Conservation (phyloP, 2,329 filamentous ascomycete genomes). For the Macroventuria anomochaeta region DNA sequence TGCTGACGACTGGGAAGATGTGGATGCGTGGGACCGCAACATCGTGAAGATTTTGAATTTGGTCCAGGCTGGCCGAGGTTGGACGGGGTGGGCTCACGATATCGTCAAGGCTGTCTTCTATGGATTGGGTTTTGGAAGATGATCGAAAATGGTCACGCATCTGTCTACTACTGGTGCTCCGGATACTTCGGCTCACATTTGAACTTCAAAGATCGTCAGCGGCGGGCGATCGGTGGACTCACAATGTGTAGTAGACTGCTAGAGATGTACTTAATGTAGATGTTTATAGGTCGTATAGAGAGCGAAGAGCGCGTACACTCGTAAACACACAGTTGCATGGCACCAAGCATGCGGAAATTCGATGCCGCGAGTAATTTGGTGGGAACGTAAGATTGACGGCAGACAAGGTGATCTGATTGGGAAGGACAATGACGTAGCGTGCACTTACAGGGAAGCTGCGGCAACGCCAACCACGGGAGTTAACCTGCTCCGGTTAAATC, state of each 20-base stretch:
- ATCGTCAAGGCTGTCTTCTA: conserved; percentile 43
- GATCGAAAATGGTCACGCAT: conserved; percentile 9
- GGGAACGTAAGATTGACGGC: not conserved
- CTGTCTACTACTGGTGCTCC: not conserved
- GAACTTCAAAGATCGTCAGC: not conserved
- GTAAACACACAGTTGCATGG: conserved; percentile 11
- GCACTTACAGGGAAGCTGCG: conserved; percentile 9
- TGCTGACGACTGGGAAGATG: conserved; percentile 63
- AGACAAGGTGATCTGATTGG: not conserved
- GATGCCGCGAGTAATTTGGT: conserved; percentile 1
- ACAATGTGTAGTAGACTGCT: not conserved
- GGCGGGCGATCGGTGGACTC: not conserved
- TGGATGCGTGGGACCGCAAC: conserved; percentile 63
- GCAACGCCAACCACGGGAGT: conserved; percentile 11
- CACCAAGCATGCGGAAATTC: conserved; percentile 14
- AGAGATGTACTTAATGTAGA: not conserved
- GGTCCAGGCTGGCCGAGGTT: conserved; percentile 59
- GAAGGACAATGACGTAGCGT: conserved; percentile 10
- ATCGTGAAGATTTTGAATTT: conserved; percentile 63
- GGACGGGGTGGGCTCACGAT: conserved; percentile 58
- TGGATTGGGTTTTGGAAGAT: conserved; percentile 28
- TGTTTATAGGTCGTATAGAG: not conserved
- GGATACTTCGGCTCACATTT: conserved; percentile 9
- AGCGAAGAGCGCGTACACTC: not conserved
- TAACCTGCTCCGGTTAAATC: conserved; percentile 15